Base-by-base conservation (phyloP, 352 stramenopile species). In the Phytopythium ostracodes region DNA sequence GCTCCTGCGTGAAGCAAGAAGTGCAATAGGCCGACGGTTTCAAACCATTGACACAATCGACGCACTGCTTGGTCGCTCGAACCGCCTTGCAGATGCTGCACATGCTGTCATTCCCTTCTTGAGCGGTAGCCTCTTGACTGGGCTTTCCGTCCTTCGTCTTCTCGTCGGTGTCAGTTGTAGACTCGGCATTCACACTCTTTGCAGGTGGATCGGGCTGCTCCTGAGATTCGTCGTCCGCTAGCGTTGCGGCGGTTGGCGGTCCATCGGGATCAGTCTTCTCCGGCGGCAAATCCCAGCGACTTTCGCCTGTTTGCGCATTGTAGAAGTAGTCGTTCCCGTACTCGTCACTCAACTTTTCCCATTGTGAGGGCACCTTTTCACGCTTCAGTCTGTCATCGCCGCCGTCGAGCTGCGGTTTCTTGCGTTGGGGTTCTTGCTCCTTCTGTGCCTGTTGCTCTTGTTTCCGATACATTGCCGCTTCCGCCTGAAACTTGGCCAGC, bases 301-400 rank as follows among this genome's bases (percentile, higher is more conserved):
- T 89, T 60, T 82, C 70, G 22, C 62, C 66, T 7, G 78, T 88
- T 2, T 27, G 53, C 11, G 72, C 57, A 35, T 91, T 89, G 65
- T 79, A 91, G 68, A 78, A 92, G 35, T 92, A 92, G 15, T 56
- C 43, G n/a, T 88, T 82, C 10, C 71, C 77, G 57, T 81, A 77
- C 29, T 74, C 72, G 56, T 89, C 77, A 4, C 18, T 24, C 14
- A 77, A 33, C 18, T 73, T 57, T 15, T 63, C 33, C 81, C 81
- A 89, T 8, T 60, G 51, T 9, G 65, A 50, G 7, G 59, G 44
- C 5, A 63, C 59, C 1, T 61, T 44, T 12, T 64, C 33, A 0
- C 55, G 58, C 17, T 17, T 31, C 12, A 67, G 51, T 1, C 71
- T 40, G 15, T 52, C 52, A 27, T 60, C 4, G 4, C 36, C 33